phyloP scores from a whole-genome alignment of 1,284 basidiomycete genomes.

The Tylopilus sp. region DNA sequence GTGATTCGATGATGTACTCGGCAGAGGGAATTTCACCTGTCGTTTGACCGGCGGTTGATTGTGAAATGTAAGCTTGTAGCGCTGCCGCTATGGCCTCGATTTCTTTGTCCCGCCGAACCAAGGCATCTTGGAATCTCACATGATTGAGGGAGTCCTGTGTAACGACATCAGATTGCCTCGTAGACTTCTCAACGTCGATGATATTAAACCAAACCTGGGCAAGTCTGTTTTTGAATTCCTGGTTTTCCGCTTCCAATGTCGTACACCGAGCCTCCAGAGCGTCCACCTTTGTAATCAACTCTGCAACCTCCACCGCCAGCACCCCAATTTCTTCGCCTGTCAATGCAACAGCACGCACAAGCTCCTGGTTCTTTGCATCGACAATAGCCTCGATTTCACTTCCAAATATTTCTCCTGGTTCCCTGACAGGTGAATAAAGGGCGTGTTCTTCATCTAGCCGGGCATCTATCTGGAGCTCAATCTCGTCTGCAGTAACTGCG shows the following conservation, averaged over 20 bases:
- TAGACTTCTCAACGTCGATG: neutral
- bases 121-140: constrained; percentile 12
- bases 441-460: constrained; percentile 34
- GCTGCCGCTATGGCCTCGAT: constrained; percentile 42
- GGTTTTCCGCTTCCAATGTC: constrained; percentile 34
- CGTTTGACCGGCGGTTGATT: constrained; percentile 28
- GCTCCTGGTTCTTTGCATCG: constrained; percentile 17
- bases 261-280: constrained; percentile 28
- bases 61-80: constrained; percentile 37
- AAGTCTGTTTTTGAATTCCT: constrained; percentile 27
- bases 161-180: neutral
- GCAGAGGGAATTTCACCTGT: constrained; percentile 33
- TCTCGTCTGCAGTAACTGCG: constrained; percentile 34
- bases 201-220: constrained; percentile 27
- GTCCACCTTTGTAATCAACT: constrained; percentile 34
- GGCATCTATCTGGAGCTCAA: constrained; percentile 39
- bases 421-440: constrained; percentile 20
- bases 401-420: constrained; percentile 13
- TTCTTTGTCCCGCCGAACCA: constrained; percentile 25
- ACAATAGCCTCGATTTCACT: constrained; percentile 26
- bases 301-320: constrained; percentile 39
- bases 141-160: constrained; percentile 18
- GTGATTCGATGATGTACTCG: constrained; percentile 41
- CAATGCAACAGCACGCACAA: constrained; percentile 19
- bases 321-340: constrained; percentile 37